A percentile compares a stretch with the other conserved stretches of the same genome.
Conservation (phyloP, 1,139 yeast genomes). For the Debaryomycetaceae sp. region DNA sequence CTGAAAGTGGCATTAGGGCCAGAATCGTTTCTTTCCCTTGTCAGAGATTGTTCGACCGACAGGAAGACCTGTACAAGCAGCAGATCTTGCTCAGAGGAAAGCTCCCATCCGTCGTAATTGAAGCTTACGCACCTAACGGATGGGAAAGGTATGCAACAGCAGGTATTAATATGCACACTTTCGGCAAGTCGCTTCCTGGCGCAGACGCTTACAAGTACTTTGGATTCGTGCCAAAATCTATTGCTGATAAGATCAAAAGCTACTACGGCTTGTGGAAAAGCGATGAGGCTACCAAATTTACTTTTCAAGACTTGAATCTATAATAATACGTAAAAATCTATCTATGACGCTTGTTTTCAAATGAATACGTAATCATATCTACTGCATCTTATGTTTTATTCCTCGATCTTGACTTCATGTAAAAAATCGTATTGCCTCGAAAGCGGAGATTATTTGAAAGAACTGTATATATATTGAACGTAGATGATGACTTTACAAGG, state of each 20-base stretch:
- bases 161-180: conserved; percentile 24
- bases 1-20: conserved; percentile 15
- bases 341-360: no score
- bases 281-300: conserved; percentile 21
- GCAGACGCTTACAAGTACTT: conserved; percentile 23
- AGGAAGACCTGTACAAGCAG: conserved; percentile 3
- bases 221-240: conserved; percentile 23
- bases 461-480: no score
- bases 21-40: conserved; percentile 30
- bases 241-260: conserved; percentile 16
- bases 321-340: no score
- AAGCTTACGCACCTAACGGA: conserved; percentile 30
- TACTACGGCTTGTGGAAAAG: conserved; percentile 15
- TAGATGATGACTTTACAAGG: no score
- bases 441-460: no score
- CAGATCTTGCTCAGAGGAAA: conserved; percentile 16
- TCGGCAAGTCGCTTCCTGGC: conserved; percentile 32
- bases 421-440: no score
- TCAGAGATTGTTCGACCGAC: conserved; percentile 5
- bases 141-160: conserved; percentile 37
- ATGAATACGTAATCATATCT: no score
- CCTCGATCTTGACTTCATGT: no score
- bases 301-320: conserved; percentile 22
- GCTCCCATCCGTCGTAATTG: conserved; percentile 26
- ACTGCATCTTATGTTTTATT: no score